Evolutionary conservation across 1,284 basidiomycete genomes (phyloP).

Genomic region (Fistulina hepatica): DNA sequence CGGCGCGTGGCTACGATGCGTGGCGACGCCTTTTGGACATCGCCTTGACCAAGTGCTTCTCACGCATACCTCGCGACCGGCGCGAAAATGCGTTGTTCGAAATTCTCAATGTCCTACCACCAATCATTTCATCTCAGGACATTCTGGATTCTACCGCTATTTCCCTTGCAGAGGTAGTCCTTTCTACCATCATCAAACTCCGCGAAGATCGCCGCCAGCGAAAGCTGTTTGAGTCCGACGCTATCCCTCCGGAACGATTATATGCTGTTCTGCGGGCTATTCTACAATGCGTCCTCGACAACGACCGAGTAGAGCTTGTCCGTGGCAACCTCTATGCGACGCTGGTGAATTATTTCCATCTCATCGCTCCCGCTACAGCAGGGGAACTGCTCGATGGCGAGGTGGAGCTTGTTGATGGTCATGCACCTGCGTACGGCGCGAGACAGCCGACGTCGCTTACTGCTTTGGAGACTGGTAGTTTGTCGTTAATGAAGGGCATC

Average conservation of each 20-base stretch:
- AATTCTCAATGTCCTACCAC: constrained; percentile 67
- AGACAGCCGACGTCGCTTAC: neutral
- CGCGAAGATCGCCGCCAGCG: constrained; percentile 67
- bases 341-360: constrained; percentile 81
- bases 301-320: constrained; percentile 76
- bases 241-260: constrained; percentile 73
- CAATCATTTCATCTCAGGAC: constrained; percentile 45
- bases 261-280: constrained; percentile 67
- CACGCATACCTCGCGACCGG: constrained; percentile 65
- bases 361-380: constrained; percentile 30
- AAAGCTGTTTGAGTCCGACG: constrained; percentile 48
- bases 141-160: constrained; percentile 66
- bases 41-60: constrained; percentile 75
- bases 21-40: constrained; percentile 82
- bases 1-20: constrained; percentile 61
- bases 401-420: no score
- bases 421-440: no score
- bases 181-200: constrained; percentile 79
- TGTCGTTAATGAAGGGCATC: constrained; percentile 49
- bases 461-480: constrained; percentile 41
- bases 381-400: no score
- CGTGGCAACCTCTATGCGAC: constrained; percentile 95
- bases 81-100: constrained; percentile 85
- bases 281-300: constrained; percentile 68
- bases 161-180: constrained; percentile 69